A percentile compares a stretch with the other conserved stretches of the same genome.
These are phyloP conservation scores for Cytospora piceicola DNA, from an alignment of 2,329 filamentous ascomycete genomes.

Conservation along the genomic window DNA sequence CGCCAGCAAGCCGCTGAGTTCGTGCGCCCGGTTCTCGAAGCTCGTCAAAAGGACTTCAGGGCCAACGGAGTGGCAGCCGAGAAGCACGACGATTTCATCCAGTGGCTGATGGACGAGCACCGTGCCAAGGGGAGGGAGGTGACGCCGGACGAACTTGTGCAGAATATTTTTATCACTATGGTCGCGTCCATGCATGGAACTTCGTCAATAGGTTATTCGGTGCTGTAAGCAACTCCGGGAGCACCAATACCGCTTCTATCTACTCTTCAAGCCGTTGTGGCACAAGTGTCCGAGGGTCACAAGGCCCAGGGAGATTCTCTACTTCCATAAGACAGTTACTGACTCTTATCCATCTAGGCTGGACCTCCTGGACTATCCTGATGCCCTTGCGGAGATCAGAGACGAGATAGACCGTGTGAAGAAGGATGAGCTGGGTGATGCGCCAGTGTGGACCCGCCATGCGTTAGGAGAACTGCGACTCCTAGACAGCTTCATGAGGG, in stretches of 20 bases:
- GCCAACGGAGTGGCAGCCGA: constrained; percentile 15
- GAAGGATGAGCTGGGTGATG: constrained; percentile 26
- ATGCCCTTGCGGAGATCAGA: constrained; percentile 29
- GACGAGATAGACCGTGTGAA: constrained; percentile 30
- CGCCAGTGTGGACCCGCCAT: constrained; percentile 30
- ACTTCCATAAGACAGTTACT: background rate
- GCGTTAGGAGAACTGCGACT: constrained; percentile 30
- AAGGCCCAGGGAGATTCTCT: too few species aligned
- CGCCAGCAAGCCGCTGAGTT: constrained; percentile 31
- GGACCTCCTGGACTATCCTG: constrained; percentile 30
- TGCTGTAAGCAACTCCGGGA: constrained; percentile 1
- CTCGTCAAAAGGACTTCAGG: constrained; percentile 19
- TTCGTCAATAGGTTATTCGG: constrained; percentile 12
- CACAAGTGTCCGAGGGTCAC: too few species aligned
- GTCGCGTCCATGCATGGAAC: constrained; percentile 31
- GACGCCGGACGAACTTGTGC: constrained; percentile 30
- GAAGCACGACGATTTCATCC: constrained; percentile 32
- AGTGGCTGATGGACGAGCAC: constrained; percentile 33
- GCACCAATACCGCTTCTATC: background rate
- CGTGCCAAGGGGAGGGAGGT: constrained; percentile 30
- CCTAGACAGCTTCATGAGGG: constrained; percentile 33
- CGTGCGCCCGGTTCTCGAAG: constrained; percentile 32
- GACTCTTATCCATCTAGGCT: background rate
- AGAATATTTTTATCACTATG: constrained; percentile 34
- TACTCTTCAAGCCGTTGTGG: background rate